Conservation (phyloP, 257 asterid genomes). For the Nemophila menziesii region DNA sequence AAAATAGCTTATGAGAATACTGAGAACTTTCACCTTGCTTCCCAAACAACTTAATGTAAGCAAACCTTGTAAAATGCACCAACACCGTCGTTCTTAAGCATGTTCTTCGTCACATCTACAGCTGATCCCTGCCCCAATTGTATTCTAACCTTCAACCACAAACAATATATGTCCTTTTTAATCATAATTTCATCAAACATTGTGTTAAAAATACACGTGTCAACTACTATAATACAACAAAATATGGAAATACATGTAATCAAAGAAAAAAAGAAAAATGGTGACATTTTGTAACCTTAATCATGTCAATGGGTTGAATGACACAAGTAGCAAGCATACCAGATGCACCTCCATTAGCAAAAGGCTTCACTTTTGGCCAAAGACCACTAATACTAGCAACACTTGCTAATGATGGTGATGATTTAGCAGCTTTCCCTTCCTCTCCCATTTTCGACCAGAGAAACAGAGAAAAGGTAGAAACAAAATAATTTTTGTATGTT, state of each 20-base stretch:
- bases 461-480: too few species aligned
- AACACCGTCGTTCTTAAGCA: constrained; percentile 76
- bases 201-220: not conserved
- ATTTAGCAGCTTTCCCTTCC: constrained; percentile 43
- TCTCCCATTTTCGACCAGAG: constrained; percentile 54
- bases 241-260: not conserved
- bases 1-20: too few species aligned
- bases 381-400: constrained; percentile 47
- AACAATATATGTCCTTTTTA: constrained; percentile 8
- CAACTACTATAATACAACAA: not conserved
- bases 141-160: constrained; percentile 65
- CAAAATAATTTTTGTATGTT: too few species aligned
- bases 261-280: not conserved
- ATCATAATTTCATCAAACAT: not conserved
- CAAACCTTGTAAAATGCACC: constrained; percentile 90
- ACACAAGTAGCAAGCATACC: constrained; percentile 98
- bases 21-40: not conserved
- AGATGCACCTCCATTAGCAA: constrained; percentile 83
- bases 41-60: not conserved
- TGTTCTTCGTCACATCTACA: constrained; percentile 44
- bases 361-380: constrained; percentile 85
- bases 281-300: constrained; percentile 49
- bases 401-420: too few species aligned
- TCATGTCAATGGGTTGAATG: constrained; percentile 93
- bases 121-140: constrained; percentile 99